Percentiles rank a stretch among this genome's conserved stretches.
Evolutionary conservation across 2,329 filamentous ascomycete species (phyloP).

Genomic region (Ascosphaera apis): DNA sequence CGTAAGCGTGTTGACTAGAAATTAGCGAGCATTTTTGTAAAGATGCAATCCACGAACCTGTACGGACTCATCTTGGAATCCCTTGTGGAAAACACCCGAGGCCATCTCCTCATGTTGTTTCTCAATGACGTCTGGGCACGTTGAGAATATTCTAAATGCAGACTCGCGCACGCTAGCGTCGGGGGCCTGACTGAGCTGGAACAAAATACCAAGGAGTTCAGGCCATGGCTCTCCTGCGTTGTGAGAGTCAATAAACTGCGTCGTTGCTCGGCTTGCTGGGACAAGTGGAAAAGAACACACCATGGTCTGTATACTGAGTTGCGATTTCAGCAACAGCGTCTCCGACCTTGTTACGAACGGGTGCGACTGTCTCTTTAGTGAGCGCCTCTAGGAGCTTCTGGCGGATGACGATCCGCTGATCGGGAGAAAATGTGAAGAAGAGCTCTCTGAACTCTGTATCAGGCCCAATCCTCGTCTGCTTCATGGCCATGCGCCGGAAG

Average conservation of each 20-base stretch:
- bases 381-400: slow-evolving; percentile 63
- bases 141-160: slow-evolving; percentile 85
- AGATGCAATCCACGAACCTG: neutral
- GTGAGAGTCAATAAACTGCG: slow-evolving; percentile 4
- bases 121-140: slow-evolving; percentile 86
- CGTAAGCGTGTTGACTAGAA: too few species aligned
- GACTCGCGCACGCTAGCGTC: slow-evolving; percentile 72
- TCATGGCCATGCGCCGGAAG: slow-evolving; percentile 80
- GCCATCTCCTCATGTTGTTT: slow-evolving; percentile 88
- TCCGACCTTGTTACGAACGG: slow-evolving; percentile 81
- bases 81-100: slow-evolving; percentile 64
- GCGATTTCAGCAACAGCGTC: slow-evolving; percentile 94
- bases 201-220: slow-evolving; percentile 65
- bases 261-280: neutral
- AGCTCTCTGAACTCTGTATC: slow-evolving; percentile 52
- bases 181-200: slow-evolving; percentile 69
- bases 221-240: slow-evolving; percentile 58
- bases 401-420: slow-evolving; percentile 57
- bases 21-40: too few species aligned
- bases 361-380: slow-evolving; percentile 45
- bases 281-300: slow-evolving; percentile 28
- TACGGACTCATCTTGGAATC: slow-evolving; percentile 73
- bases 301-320: slow-evolving; percentile 78
- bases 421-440: slow-evolving; percentile 54
- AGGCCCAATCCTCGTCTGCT: slow-evolving; percentile 50